Percentiles rank a stretch among this genome's conserved stretches.
Conservation (phyloP, 441 rosid genomes). For the Flueggea neowawraea region DNA sequence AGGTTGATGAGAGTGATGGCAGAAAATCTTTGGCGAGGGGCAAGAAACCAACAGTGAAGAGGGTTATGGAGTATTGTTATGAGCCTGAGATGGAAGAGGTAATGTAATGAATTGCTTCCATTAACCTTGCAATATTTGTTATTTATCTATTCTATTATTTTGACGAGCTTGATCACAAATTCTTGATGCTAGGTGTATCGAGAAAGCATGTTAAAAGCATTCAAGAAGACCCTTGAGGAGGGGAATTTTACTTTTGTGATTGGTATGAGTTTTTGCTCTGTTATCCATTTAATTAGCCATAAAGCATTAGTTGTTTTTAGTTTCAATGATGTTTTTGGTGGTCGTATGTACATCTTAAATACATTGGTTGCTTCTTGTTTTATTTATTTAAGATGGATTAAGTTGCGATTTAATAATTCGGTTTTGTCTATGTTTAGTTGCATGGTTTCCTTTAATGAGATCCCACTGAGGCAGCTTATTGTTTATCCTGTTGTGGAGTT, state of each 20-base stretch:
- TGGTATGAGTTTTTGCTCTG: slow-evolving; percentile 44
- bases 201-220: slow-evolving; percentile 95
- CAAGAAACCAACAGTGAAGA: slow-evolving; percentile 63
- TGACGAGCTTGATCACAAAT: slow-evolving; percentile 9
- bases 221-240: slow-evolving; percentile 88
- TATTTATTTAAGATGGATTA: slow-evolving; percentile 26
- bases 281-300: no score
- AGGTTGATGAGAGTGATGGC: slow-evolving; percentile 73
- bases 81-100: slow-evolving; percentile 99
- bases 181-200: slow-evolving; percentile 61
- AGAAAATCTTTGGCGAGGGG: slow-evolving; percentile 56
- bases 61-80: slow-evolving; percentile 88
- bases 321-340: slow-evolving; percentile 11
- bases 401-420: slow-evolving; percentile 18
- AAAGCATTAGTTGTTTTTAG: no score
- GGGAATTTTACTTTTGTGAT: slow-evolving; percentile 81
- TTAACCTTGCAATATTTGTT: neutral
- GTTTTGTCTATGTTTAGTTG: slow-evolving; percentile 17
- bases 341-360: slow-evolving; percentile 18
- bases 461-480: slow-evolving; percentile 26
- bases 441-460: slow-evolving; percentile 22
- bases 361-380: slow-evolving; percentile 16
- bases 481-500: slow-evolving; percentile 18
- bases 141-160: slow-evolving; percentile 3
- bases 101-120: slow-evolving; percentile 12